phyloP scores from a whole-genome alignment of 2,329 filamentous ascomycete genomes.

The Paraconiothyrium brasiliense region DNA sequence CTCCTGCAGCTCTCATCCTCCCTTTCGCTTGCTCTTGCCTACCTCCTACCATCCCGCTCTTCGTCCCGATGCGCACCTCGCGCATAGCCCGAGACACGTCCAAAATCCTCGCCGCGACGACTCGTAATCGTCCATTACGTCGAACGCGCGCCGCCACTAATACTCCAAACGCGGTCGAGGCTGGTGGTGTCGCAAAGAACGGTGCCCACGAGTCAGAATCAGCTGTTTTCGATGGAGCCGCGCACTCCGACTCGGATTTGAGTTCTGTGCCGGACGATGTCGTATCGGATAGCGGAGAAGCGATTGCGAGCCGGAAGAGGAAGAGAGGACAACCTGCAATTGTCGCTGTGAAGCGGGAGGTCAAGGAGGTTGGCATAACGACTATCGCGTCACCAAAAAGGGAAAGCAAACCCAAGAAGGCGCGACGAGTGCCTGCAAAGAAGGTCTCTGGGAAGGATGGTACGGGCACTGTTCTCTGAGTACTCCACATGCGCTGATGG shows the following conservation, averaged over 20 bases:
- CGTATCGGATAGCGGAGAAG: slow-evolving; percentile 33
- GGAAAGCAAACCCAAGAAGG: slow-evolving; percentile 39
- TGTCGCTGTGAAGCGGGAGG: slow-evolving; percentile 46
- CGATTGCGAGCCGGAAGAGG: slow-evolving; percentile 52
- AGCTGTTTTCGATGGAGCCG: slow-evolving; percentile 16
- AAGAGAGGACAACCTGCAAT: slow-evolving; percentile 54
- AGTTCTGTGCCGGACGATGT: slow-evolving; percentile 42
- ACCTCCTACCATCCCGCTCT: slow-evolving; percentile 3
- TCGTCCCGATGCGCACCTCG: slow-evolving; percentile 46
- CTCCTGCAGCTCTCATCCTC: slow-evolving; percentile 8
- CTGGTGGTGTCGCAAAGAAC: slow-evolving; percentile 25
- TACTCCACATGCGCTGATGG: slow-evolving; percentile 1
- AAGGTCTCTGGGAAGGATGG: slow-evolving; percentile 40
- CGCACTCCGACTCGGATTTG: slow-evolving; percentile 40
- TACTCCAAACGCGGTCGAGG: slow-evolving; percentile 30
- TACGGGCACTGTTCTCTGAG: neutral
- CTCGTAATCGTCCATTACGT: slow-evolving; percentile 39
- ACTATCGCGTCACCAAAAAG: slow-evolving; percentile 35
- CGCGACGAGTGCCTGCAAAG: slow-evolving; percentile 50
- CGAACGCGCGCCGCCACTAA: slow-evolving; percentile 43
- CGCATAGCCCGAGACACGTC: slow-evolving; percentile 50
- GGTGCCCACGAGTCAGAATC: slow-evolving; percentile 24
- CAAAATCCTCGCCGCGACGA: slow-evolving; percentile 43
- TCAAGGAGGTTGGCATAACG: slow-evolving; percentile 25
- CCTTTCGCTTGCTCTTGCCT: slow-evolving; percentile 14